Evolutionary conservation across 208 protist species (phyloP), one percentile per base, ranked within the genome.

Genomic region (Borovskyia barvae): DNA sequence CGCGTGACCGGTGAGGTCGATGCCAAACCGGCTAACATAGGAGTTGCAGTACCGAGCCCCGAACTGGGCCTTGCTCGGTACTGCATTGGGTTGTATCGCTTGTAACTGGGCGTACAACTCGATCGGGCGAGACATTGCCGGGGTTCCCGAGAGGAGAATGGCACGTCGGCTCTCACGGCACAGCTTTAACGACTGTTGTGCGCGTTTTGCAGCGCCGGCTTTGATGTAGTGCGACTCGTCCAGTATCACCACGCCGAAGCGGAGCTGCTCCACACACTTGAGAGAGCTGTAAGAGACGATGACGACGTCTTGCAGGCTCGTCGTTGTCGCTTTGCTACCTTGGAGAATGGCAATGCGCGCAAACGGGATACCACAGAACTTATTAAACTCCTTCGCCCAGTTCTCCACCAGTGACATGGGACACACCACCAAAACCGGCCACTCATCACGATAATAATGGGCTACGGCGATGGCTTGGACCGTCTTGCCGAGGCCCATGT

Each of bases 221-320:
- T 99, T 99, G 50, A 99, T 89, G 55, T 87, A 94, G 83, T 99
- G 97, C 9, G 87, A 92, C 80, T 99, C 97, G 78, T 99, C 97
- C 15, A 90, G 65, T 24, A 98, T 95, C 8, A 98, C 90, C 0
- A 97, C 73, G 17, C 84, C 77, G 56, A 97, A 98, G 15, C 35
- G 70, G 1, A 66, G 47, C 5, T 50, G 20, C 61, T 92, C 62
- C 39, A 93, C 62, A 66, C 66, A 80, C 58, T 94, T 82, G 36
- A 93, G 56, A 32, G 80, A 90, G 45, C 74, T 82, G 61, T 96
- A 94, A 19, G 83, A 85, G 37, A 90, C 85, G 67, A 92, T 92
- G 24, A 90, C 76, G 19, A 89, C 82, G 42, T 80, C 77, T 29
- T 92, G 75, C 33, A 87, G 24, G 25, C 66, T 58, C 17, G 55